Evolutionary conservation across 2,329 filamentous ascomycete genomes (phyloP).

Genomic region (Sclerotinia trifoliorum): DNA sequence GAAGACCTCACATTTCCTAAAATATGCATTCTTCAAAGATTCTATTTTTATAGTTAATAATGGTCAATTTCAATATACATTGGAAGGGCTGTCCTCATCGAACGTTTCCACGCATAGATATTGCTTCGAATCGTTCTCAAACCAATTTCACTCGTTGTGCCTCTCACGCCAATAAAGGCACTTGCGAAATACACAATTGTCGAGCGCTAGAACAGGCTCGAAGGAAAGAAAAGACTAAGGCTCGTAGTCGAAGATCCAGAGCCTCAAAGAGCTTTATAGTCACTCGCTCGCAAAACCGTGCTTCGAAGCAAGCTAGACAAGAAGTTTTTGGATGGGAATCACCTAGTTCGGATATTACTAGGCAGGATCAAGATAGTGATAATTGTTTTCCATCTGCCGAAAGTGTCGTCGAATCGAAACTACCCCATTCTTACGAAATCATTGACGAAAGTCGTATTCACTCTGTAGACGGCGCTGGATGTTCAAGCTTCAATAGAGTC

Average conservation of each 20-base stretch:
- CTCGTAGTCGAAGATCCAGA: conserved; percentile 26
- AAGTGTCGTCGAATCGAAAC: not conserved
- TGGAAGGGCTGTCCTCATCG: conserved; percentile 38
- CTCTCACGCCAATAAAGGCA: conserved; percentile 22
- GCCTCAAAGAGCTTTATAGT: conserved; percentile 19
- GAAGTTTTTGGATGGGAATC: conserved; percentile 32
- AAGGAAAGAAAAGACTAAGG: conserved; percentile 26
- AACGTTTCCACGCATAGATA: conserved; percentile 33
- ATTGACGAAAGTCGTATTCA: not conserved
- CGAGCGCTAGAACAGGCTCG: conserved; percentile 26
- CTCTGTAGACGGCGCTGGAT: conserved; percentile 31
- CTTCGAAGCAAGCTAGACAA: conserved; percentile 28
- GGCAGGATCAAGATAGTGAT: not conserved
- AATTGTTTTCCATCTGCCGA: not conserved
- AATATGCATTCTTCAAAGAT: conserved; percentile 33
- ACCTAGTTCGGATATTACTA: conserved; percentile 2
- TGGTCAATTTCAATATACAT: conserved; percentile 35
- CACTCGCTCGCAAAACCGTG: conserved; percentile 26
- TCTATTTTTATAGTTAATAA: conserved; percentile 26
- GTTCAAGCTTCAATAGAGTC: conserved; percentile 23
- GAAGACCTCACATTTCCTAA: conserved; percentile 29
- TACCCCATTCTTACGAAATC: not conserved
- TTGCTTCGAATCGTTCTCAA: conserved; percentile 26
- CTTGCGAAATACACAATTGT: conserved; percentile 24
- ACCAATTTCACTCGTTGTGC: conserved; percentile 6